Evolutionary conservation across 1,284 basidiomycete genomes (phyloP).

Genomic region (Neotropicomus parvogracilis): DNA sequence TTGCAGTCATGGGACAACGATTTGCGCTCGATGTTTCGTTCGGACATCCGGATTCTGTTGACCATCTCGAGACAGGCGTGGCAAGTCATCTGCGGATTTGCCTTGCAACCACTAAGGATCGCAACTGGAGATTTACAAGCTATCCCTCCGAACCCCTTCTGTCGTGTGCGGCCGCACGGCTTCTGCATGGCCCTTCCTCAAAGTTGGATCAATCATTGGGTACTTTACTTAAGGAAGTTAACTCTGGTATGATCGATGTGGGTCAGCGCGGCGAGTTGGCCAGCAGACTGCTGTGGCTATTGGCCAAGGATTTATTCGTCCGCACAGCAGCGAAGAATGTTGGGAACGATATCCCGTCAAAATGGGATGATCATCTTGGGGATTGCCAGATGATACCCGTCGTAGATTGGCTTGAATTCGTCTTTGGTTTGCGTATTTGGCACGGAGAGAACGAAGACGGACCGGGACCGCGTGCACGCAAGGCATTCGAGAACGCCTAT

Average conservation of each 20-base stretch:
- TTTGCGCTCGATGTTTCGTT: slow-evolving; percentile 7
- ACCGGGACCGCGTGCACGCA: no score
- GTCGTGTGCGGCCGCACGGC: neutral
- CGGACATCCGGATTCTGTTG: slow-evolving; percentile 6
- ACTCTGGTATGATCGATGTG: slow-evolving; percentile 13
- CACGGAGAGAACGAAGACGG: neutral
- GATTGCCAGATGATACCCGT: slow-evolving; percentile 10
- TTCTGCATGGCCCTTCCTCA: neutral
- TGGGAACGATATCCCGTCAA: neutral
- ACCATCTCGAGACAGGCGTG: slow-evolving; percentile 3
- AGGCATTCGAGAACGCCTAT: slow-evolving; percentile 11
- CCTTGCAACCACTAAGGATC: slow-evolving; percentile 5
- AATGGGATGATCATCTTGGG: neutral
- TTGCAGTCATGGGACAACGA: slow-evolving; percentile 11
- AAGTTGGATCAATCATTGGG: neutral
- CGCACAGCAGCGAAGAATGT: neutral
- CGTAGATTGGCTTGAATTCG: no score
- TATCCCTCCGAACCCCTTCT: slow-evolving; percentile 19
- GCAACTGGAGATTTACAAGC: slow-evolving; percentile 5
- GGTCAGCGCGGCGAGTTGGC: slow-evolving; percentile 8
- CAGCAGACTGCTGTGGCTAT: slow-evolving; percentile 12
- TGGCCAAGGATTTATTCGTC: slow-evolving; percentile 15
- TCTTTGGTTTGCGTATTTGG: slow-evolving; percentile 7
- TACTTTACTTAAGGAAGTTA: neutral
- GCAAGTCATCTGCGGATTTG: slow-evolving; percentile 8